Base-by-base conservation (phyloP, 441 rosid genomes). In the Corymbia calophylla region DNA sequence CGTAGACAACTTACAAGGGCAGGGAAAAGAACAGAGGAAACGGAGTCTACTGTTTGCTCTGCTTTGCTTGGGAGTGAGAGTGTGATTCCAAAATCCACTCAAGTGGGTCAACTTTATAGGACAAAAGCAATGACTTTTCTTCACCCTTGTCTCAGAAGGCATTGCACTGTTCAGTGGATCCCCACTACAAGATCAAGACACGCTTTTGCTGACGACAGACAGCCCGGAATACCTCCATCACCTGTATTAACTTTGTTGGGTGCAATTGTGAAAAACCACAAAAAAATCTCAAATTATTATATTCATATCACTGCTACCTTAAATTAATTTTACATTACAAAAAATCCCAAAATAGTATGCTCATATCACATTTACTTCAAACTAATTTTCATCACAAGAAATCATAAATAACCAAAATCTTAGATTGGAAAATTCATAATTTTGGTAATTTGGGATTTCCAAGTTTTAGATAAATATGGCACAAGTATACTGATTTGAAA, bases 261-360 rank as follows among this genome's bases (percentile, higher is more conserved):
- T 15, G 16, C 11, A 66, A 66, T 66, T 66, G 8, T 14, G 32
- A 62, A 62, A 62, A 62, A 62, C 32, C 18, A 29, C 35, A 1
- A 6, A 64, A 64, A n/a, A 16, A 4, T 64, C 39, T 55, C 58
- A 55, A 55, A 55, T 55, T 18, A 18, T 3, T 19, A 55, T 1
- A 8, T 19, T 14, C 58, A 19, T 55, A 14, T 19, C 25, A 19
- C 25, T 5, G 7, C 2, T 29, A 62, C 4, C 35, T n/a, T 9
- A n/a, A 64, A 64, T 14, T n/a, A 64, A 15, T n/a, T n/a, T n/a
- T 64, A 1, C 15, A 19, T n/a, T 17, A 16, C 19, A 64, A 17
- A 31, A 31, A 7, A 9, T 31, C 5, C 8, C 11, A 66, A 66
- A 32, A 1, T 7, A 16, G 19, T 66, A 66, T 4, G 4, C 0